These are phyloP conservation scores for Ascoidea rubescens DNA, from an alignment of 805 yeast genomes.

Conservation along the genomic window DNA sequence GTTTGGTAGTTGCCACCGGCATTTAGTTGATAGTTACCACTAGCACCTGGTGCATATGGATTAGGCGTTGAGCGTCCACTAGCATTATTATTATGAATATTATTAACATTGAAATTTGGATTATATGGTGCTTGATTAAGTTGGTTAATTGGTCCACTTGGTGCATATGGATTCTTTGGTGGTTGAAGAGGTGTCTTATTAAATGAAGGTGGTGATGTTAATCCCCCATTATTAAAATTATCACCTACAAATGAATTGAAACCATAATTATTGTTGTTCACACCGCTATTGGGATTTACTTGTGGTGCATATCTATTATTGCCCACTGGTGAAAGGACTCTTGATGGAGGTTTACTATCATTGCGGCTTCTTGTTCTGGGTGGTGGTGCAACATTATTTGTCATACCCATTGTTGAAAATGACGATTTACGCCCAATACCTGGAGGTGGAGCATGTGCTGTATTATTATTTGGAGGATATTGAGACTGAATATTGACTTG, in stretches of 20 bases:
- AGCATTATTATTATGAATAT: neutral
- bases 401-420: conserved; percentile 6
- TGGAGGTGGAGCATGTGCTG: conserved; percentile 15
- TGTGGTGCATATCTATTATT: conserved; percentile 23
- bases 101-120: too few species aligned
- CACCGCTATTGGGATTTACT: neutral
- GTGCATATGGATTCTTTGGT: conserved; percentile 18
- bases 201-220: conserved; percentile 5
- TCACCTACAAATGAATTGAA: neutral
- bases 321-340: conserved; percentile 11
- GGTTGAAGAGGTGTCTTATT: conserved; percentile 9
- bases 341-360: conserved; percentile 8
- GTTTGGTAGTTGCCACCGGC: neutral
- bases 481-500: conserved; percentile 17
- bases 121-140: neutral
- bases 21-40: neutral
- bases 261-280: neutral
- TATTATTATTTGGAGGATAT: conserved; percentile 11
- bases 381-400: neutral
- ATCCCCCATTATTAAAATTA: neutral
- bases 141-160: conserved; percentile 8
- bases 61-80: neutral
- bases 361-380: neutral
- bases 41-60: neutral
- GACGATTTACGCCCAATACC: conserved; percentile 10